phyloP scores from a whole-genome alignment of 2,329 filamentous ascomycete species.

The Zasmidium cellare region DNA sequence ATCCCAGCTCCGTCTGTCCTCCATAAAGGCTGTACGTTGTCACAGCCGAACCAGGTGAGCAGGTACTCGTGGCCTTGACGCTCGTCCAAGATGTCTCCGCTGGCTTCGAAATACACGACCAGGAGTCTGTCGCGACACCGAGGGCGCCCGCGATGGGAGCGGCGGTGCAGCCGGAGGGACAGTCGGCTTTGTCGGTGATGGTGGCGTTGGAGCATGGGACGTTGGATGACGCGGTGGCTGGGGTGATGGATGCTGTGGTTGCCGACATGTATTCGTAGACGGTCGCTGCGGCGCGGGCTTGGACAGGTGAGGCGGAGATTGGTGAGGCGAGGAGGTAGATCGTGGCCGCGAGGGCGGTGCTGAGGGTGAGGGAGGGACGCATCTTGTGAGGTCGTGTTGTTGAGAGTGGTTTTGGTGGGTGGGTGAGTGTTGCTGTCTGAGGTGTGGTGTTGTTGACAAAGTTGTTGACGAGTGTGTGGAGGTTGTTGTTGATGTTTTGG shows the following conservation, averaged over 20 bases:
- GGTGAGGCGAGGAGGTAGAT: neutral
- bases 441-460: no score
- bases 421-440: neutral
- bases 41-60: neutral
- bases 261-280: constrained; percentile 9
- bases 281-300: constrained; percentile 1
- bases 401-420: neutral
- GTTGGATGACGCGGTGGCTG: neutral
- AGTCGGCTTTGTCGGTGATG: constrained; percentile 7
- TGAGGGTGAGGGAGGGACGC: neutral
- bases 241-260: neutral
- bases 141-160: constrained; percentile 10
- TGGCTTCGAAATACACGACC: constrained; percentile 3
- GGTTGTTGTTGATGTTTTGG: no score
- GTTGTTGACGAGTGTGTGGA: no score
- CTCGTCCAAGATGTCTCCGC: constrained; percentile 9
- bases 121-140: constrained; percentile 14
- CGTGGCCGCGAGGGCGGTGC: neutral
- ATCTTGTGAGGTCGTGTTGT: neutral
- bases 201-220: constrained; percentile 4
- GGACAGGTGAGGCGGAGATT: neutral
- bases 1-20: neutral
- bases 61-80: constrained; percentile 16
- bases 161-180: constrained; percentile 13
- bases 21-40: constrained; percentile 1